These are phyloP conservation scores for Saprolegnia parasitica DNA, from an alignment of 352 stramenopile species.

Conservation along the genomic window DNA sequence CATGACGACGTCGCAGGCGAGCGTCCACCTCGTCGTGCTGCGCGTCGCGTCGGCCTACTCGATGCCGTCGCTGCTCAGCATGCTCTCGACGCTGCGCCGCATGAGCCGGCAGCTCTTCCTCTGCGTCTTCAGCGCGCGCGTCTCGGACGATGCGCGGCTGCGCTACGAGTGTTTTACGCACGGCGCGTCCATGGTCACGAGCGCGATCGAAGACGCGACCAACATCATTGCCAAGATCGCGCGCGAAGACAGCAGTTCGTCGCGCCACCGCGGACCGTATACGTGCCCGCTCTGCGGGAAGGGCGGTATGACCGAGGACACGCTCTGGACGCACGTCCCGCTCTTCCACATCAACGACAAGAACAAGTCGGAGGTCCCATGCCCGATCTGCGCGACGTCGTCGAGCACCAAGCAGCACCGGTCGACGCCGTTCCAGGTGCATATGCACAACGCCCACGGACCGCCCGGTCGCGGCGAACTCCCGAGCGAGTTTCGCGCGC, in stretches of 20 bases:
- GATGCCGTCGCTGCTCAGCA: conserved; percentile 51
- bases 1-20: conserved; percentile 16
- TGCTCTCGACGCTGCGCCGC: conserved; percentile 61
- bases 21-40: conserved; percentile 22
- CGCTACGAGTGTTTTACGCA: conserved; percentile 76
- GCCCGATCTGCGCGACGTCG: conserved; percentile 57
- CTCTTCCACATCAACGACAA: conserved; percentile 85
- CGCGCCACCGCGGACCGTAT: conserved; percentile 33
- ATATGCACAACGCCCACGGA: conserved; percentile 80
- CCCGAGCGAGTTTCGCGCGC: conserved; percentile 76
- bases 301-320: conserved; percentile 65
- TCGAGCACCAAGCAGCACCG: conserved; percentile 32
- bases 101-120: conserved; percentile 81
- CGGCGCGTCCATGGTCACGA: conserved; percentile 78
- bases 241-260: conserved; percentile 23
- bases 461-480: conserved; percentile 71
- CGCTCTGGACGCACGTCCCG: conserved; percentile 78
- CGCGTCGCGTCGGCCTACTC: conserved; percentile 34
- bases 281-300: conserved; percentile 74
- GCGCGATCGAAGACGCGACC: conserved; percentile 51
- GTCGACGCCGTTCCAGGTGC: conserved; percentile 74
- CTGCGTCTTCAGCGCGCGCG: conserved; percentile 75
- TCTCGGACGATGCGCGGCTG: conserved; percentile 59
- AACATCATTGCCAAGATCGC: conserved; percentile 22
- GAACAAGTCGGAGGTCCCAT: conserved; percentile 62